These are phyloP conservation scores for Botrytis porri DNA, from an alignment of 2,329 filamentous ascomycete genomes.

Conservation along the genomic window DNA sequence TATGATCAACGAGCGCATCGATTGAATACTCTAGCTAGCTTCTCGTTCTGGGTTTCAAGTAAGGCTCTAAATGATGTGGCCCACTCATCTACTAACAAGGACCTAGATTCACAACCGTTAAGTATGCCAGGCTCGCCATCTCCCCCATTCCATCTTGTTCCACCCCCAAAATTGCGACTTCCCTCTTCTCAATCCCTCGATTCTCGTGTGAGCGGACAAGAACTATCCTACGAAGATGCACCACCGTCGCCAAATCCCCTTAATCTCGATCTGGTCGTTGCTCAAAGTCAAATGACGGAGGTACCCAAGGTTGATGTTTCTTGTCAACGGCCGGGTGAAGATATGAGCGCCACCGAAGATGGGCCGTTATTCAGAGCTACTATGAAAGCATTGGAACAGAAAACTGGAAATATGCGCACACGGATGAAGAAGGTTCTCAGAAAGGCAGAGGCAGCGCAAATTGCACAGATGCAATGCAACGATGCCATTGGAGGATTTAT, in stretches of 20 bases:
- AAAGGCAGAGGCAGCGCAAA: conserved; percentile 83
- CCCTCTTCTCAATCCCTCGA: conserved; percentile 86
- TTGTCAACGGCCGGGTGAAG: conserved; percentile 80
- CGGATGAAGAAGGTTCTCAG: conserved; percentile 97
- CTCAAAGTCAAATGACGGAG: conserved; percentile 25
- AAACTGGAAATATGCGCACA: conserved; percentile 87
- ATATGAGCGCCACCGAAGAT: conserved; percentile 82
- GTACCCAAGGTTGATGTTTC: conserved; percentile 81
- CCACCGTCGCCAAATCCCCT: conserved; percentile 51
- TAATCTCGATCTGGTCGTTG: conserved; percentile 39
- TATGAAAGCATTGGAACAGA: conserved; percentile 93
- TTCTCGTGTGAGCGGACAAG: conserved; percentile 72
- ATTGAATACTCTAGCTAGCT: conserved; percentile 82
- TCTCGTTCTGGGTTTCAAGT: conserved; percentile 94
- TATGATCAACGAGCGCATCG: conserved; percentile 92
- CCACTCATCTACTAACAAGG: conserved; percentile 26
- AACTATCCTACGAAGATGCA: conserved; percentile 54
- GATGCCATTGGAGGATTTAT: conserved; percentile 80
- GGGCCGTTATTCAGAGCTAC: conserved; percentile 94
- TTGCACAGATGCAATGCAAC: conserved; percentile 79
- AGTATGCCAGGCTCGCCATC: conserved; percentile 65
- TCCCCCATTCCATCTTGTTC: conserved; percentile 68
- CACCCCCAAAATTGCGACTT: conserved; percentile 74
- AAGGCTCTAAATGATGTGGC: conserved; percentile 38
- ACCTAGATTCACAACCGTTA: conserved; percentile 37